These are phyloP conservation scores for Mortierella sp. DNA, from an alignment of 371 early-diverging fungal genomes.

Conservation along the genomic window DNA sequence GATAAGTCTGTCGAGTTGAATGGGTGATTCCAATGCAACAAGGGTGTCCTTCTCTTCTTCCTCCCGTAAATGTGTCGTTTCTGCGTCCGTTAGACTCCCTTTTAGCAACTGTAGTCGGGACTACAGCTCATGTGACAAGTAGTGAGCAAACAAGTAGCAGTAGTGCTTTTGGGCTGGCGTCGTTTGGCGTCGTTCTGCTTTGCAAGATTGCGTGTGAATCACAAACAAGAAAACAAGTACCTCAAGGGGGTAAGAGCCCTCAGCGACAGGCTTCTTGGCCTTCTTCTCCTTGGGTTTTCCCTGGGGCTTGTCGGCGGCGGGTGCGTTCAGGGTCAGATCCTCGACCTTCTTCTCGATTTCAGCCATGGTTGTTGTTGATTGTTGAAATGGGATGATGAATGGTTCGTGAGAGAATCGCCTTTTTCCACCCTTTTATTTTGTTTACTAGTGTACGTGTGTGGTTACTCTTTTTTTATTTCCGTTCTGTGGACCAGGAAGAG, in stretches of 20 bases:
- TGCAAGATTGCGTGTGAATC: neutral
- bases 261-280: constrained; percentile 64
- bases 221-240: constrained; percentile 39
- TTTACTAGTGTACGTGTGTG: neutral
- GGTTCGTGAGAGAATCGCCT: constrained; percentile 13
- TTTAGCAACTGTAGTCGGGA: neutral
- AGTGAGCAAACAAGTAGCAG: neutral
- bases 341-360: constrained; percentile 59
- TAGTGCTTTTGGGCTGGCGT: neutral
- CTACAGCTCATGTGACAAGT: neutral
- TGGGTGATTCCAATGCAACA: neutral
- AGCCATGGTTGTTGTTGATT: constrained; percentile 35
- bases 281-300: constrained; percentile 73
- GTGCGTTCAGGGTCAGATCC: constrained; percentile 50
- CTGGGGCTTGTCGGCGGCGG: constrained; percentile 44
- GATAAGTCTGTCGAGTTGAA: neutral
- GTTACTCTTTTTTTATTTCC: neutral
- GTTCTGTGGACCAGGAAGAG: neutral
- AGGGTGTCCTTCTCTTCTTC: neutral
- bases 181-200: constrained; percentile 1
- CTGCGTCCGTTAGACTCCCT: neutral
- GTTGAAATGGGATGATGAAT: constrained; percentile 13
- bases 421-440: constrained; percentile 11
- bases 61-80: neutral
- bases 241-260: constrained; percentile 68